Conservation (phyloP, 164 flowering plant species). For the Dillenia suffruticosa region DNA sequence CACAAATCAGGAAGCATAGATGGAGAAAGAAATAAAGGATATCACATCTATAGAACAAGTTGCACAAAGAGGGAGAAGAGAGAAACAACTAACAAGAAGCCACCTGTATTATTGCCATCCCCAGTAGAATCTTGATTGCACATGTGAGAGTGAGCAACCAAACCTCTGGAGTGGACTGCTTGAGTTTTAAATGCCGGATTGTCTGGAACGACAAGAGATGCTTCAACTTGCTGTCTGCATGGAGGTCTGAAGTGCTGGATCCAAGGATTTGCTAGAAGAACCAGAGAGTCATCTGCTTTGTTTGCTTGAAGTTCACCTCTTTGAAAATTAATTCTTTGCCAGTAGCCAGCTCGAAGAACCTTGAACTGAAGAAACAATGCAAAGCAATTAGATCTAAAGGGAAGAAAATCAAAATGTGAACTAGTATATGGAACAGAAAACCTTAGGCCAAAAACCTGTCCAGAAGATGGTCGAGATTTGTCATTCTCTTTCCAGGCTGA, state of each 20-base stretch:
- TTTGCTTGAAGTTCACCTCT: constrained; percentile 19
- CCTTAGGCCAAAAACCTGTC: constrained; percentile 42
- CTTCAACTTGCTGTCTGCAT: constrained; percentile 12
- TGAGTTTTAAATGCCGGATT: constrained; percentile 10
- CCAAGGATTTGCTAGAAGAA: constrained; percentile 44
- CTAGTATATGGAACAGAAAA: constrained; percentile 2
- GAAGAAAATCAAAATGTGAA: not conserved
- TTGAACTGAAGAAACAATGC: constrained; percentile 38
- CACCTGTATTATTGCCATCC: constrained; percentile 35
- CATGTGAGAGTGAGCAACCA: constrained; percentile 6
- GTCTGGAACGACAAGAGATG: constrained; percentile 12
- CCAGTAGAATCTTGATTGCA: constrained; percentile 20
- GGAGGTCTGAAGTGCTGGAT: constrained; percentile 37
- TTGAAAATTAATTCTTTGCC: constrained; percentile 48
- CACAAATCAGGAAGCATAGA: not conserved
- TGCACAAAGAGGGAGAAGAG: too few relatives aligned
- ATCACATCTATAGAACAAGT: too few relatives aligned
- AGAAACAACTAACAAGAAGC: not conserved
- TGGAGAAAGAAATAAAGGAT: too few relatives aligned
- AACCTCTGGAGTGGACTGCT: constrained; percentile 7
- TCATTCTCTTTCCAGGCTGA: constrained; percentile 12
- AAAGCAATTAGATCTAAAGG: not conserved
- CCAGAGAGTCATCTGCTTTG: constrained; percentile 15
- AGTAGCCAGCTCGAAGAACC: constrained; percentile 55
- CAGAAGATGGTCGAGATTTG: constrained; percentile 20